A percentile compares a stretch with the other conserved stretches of the same genome.
phyloP scores from a whole-genome alignment of 2,329 filamentous ascomycete species.

The Aureobasidium uvarum region DNA sequence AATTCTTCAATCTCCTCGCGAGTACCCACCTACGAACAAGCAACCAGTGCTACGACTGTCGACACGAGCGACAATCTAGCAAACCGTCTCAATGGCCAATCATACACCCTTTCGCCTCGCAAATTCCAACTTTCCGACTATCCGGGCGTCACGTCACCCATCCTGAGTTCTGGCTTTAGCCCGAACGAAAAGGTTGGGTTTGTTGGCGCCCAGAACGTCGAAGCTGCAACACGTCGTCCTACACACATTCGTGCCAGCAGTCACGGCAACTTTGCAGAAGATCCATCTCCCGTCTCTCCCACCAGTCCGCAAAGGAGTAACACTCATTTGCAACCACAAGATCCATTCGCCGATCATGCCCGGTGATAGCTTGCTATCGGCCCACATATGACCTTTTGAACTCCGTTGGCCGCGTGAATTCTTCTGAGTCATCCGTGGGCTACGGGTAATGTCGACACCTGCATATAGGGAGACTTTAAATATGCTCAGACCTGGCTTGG shows the following conservation, averaged over 20 bases:
- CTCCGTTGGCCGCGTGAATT: conserved; percentile 38
- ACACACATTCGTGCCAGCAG: conserved; percentile 47
- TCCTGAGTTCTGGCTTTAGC: conserved; percentile 35
- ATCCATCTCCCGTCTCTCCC: conserved; percentile 45
- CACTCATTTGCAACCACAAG: conserved; percentile 34
- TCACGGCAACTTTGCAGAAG: conserved; percentile 44
- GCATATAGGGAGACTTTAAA: conserved; percentile 38
- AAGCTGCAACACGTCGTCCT: conserved; percentile 44
- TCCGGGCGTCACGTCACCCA: conserved; percentile 35
- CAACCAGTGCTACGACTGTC: conserved; percentile 40
- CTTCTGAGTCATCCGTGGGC: conserved; percentile 42
- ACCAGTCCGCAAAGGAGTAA: conserved; percentile 34
- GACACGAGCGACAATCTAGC: conserved; percentile 37
- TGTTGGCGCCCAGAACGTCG: conserved; percentile 45
- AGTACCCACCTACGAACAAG: conserved; percentile 43
- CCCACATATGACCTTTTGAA: conserved; percentile 47
- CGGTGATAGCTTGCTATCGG: conserved; percentile 42
- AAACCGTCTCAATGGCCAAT: conserved; percentile 45
- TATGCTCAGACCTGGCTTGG: conserved; percentile 38
- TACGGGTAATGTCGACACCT: conserved; percentile 33
- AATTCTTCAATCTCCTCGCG: conserved; percentile 17
- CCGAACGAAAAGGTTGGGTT: conserved; percentile 45
- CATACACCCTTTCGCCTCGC: conserved; percentile 48
- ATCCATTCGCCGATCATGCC: conserved; percentile 45
- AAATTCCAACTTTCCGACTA: conserved; percentile 46